Base-by-base conservation (phyloP, 371 early-diverging fungal species). In the Lichtheimia hyalospora region DNA sequence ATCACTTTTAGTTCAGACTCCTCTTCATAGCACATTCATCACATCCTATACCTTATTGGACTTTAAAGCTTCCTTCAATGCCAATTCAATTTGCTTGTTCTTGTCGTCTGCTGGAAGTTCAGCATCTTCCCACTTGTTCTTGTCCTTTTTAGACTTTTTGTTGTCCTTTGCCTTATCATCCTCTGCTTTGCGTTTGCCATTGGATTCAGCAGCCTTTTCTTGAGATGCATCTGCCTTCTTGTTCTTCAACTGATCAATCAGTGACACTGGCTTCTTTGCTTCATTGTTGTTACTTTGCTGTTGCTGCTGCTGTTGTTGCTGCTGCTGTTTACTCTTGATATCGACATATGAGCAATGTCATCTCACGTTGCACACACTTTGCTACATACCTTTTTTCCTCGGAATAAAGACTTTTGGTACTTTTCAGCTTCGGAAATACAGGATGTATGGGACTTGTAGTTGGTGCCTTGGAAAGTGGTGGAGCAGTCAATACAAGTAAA, bases 341-440 rank as follows among this genome's bases (percentile, higher is more conserved):
- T 58, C 44, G n/a, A 39, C 8, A 61, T 58, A 16, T 54, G 51
- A 16, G 34, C 44, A 5, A 24, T 44, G 15, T 69, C 64, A 44
- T 69, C 1, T 75, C 79, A 27, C 44, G 51, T 43, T 63, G 60
- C 49, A 42, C 16, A 18, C 16, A 7, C 5, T 3, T n/a, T 56
- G 63, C 8, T 8, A 18, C n/a, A 28, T 62, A 81, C 83, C 82
- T 85, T 84, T 58, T 79, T 82, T 5, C 34, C 34, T 58, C 85
- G 77, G 61, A 81, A 85, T 14, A 85, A 66, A 15, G 79, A 67
- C 63, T 86, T 86, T 68, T 95, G 89, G 67, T 93, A 95, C 69
- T 96, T 97, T 76, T 97, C 91, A 3, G 89, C 92, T 69, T 97
- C 97, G 16, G 87, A 84, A 42, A 96, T 94, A 70, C 97, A 96